phyloP scores from a whole-genome alignment of 371 early-diverging fungal species.

The Mucor sp. region DNA sequence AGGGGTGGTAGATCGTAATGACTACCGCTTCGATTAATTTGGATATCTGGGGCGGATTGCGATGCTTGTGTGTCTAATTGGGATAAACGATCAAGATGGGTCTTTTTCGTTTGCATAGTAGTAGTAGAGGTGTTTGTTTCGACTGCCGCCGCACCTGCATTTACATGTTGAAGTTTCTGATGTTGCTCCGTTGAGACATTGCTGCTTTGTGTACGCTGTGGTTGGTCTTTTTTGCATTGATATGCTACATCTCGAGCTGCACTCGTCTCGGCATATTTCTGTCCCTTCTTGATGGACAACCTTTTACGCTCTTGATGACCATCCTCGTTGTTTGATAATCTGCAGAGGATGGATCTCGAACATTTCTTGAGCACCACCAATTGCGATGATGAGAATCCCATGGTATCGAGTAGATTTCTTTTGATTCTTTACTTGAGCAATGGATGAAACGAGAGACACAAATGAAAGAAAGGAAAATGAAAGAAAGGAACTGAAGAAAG shows the following conservation, averaged over 20 bases:
- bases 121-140: background rate
- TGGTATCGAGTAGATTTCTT: background rate
- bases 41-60: background rate
- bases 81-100: background rate
- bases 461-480: background rate
- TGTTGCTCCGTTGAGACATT: background rate
- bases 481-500: background rate
- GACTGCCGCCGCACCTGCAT: background rate
- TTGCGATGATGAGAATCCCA: background rate
- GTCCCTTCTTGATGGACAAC: background rate
- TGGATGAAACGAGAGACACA: background rate
- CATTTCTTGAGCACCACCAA: background rate
- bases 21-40: background rate
- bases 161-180: background rate
- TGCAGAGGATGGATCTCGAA: background rate
- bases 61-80: background rate
- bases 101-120: background rate
- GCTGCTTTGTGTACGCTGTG: background rate
- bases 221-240: background rate
- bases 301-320: background rate
- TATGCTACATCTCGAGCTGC: background rate
- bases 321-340: background rate
- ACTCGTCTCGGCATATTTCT: background rate
- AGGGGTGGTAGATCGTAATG: background rate
- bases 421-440: background rate